Conservation (phyloP, 495 filamentous ascomycete species). For the Penicillium psychrofluorescens region DNA sequence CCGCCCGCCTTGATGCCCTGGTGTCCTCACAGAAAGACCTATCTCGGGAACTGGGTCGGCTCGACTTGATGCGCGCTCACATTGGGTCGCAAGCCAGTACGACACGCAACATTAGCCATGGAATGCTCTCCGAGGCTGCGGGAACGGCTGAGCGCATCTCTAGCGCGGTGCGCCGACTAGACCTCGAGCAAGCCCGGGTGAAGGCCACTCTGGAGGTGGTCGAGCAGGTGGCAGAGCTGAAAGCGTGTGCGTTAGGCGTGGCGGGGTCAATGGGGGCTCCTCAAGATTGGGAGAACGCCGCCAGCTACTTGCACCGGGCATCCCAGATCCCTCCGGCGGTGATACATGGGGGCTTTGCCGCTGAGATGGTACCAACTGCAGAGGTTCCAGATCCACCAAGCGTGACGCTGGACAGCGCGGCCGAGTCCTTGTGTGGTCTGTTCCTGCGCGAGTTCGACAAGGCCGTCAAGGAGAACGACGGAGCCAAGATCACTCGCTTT, state of each 20-base stretch:
- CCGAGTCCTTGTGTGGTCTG: constrained; percentile 77
- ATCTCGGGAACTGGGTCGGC: constrained; percentile 71
- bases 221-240: constrained; percentile 92
- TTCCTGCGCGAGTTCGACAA: constrained; percentile 95
- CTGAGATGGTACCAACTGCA: constrained; percentile 86
- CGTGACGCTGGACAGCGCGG: constrained; percentile 78
- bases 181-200: constrained; percentile 84
- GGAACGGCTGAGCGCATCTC: constrained; percentile 83
- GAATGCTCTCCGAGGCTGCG: constrained; percentile 77
- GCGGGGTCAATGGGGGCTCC: constrained; percentile 93
- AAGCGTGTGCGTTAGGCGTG: constrained; percentile 92
- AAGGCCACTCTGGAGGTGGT: constrained; percentile 86
- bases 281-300: constrained; percentile 97
- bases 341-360: constrained; percentile 78
- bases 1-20: constrained; percentile 64
- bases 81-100: constrained; percentile 83
- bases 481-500: constrained; percentile 83
- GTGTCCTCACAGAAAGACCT: constrained; percentile 77
- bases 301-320: constrained; percentile 78
- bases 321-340: constrained; percentile 72
- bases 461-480: constrained; percentile 77
- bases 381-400: constrained; percentile 89
- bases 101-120: constrained; percentile 75
- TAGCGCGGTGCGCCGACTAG: constrained; percentile 72
- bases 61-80: constrained; percentile 83